Percentiles rank a stretch among this genome's conserved stretches.
phyloP scores from a whole-genome alignment of 371 early-diverging fungal species.

The Circinella umbellata region DNA sequence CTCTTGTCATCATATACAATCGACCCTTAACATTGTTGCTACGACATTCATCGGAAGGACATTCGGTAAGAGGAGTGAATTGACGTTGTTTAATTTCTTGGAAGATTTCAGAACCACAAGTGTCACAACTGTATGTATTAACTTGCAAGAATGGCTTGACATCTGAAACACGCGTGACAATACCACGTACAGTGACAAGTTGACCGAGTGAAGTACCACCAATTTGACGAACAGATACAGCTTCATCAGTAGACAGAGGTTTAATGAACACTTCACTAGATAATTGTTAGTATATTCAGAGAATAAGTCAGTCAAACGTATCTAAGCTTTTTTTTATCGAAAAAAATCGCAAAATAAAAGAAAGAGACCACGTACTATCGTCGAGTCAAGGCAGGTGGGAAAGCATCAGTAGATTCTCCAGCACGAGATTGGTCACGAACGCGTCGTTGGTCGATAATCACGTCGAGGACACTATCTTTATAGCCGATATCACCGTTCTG shows the following conservation, averaged over 20 bases:
- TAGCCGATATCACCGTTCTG: constrained; percentile 65
- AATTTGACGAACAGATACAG: constrained; percentile 88
- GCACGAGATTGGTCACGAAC: constrained; percentile 68
- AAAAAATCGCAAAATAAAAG: not conserved
- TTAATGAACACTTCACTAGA: constrained; percentile 82
- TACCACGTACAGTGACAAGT: constrained; percentile 91
- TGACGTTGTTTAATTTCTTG: constrained; percentile 90
- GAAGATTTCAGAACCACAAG: constrained; percentile 97
- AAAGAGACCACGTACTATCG: constrained; percentile 70
- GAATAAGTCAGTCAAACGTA: too few relatives aligned
- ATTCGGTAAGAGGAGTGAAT: constrained; percentile 91
- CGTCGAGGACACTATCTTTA: constrained; percentile 86
- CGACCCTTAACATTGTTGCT: constrained; percentile 86
- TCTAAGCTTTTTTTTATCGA: not conserved
- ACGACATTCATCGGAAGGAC: constrained; percentile 87
- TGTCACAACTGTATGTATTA: constrained; percentile 95
- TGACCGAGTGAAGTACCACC: constrained; percentile 87
- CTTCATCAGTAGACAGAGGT: constrained; percentile 66
- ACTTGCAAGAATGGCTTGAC: constrained; percentile 95
- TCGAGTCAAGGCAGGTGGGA: constrained; percentile 86
- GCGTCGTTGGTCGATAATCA: constrained; percentile 86
- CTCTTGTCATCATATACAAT: constrained; percentile 93
- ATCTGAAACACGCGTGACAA: constrained; percentile 96
- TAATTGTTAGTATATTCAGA: not conserved
- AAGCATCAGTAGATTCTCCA: constrained; percentile 49